Evolutionary conservation across 2,329 filamentous ascomycete genomes (phyloP), one percentile per base, ranked within the genome.

Genomic region (Leptographium procerum): DNA sequence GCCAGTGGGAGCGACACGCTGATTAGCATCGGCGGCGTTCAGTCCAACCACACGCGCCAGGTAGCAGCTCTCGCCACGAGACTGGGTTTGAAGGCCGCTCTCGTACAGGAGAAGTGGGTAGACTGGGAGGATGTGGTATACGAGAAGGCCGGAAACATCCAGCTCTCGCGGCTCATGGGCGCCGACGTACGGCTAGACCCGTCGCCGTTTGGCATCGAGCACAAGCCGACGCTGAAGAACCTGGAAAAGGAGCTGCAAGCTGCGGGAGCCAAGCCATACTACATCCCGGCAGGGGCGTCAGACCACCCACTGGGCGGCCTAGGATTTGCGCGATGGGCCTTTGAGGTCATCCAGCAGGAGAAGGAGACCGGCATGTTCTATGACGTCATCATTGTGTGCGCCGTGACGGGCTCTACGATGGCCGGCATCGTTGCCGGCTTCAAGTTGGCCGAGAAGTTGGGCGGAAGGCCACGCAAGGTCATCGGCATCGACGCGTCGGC

Each of bases 391-490:
- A 71, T 89, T 57, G 86, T 87, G 10, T 88, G 85, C 67, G 84
- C 83, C 22, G 86, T 88, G 1, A 88, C 86, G 0, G 87, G 86
- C 4, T 84, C 79, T 7, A 89, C 86, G 1, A 77, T 87, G 67
- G 86, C 82, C 0, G 87, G 87, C 10, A 86, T 89, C 76, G 76
- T 89, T 10, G 86, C 85, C 0, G 87, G 87, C 0, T 88, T 88
- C 69, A 87, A 87, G 72, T 73, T 87, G 28, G 72, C 79, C 2
- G 75, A 86, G 69, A 75, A 70, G 66, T 56, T 63, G 63, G 72
- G 75, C 57, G 69, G 45, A 52, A 72, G 66, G 40, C 73, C 74
- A 61, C 72, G 82, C 28, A 80, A 75, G 66, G 72, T 89, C 6
- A 78, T 89, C 55, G 86, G 86, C 9, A 84, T 89, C 60, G 86